Conservation (phyloP, 371 early-diverging fungal species). For the Mucor plumbeus region DNA sequence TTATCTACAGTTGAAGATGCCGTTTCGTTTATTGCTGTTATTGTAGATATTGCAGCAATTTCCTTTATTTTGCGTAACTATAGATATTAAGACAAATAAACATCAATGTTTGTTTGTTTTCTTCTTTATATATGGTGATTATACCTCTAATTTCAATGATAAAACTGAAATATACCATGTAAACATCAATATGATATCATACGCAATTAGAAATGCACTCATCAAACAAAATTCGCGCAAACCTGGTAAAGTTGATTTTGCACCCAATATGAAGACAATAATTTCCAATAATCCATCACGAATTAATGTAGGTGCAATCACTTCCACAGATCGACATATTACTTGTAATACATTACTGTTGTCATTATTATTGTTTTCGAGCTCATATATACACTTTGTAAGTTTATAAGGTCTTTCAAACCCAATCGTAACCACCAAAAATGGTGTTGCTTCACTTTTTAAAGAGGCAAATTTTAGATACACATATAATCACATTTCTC, state of each 20-base stretch:
- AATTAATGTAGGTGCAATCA: not conserved
- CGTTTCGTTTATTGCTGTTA: not conserved
- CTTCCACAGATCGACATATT: not conserved
- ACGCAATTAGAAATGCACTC: slow-evolving; percentile 4
- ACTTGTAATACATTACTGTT: not conserved
- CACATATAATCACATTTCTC: no score
- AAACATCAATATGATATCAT: slow-evolving; percentile 8
- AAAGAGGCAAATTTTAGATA: not conserved
- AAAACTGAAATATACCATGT: slow-evolving; percentile 12
- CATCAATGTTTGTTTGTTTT: not conserved
- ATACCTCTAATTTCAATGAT: slow-evolving; percentile 8
- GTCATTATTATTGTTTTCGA: not conserved
- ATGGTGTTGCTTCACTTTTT: slow-evolving; percentile 1
- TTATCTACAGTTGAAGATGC: not conserved
- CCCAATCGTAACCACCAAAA: slow-evolving; percentile 8
- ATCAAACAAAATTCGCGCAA: slow-evolving; percentile 8
- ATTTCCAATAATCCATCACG: slow-evolving; percentile 6
- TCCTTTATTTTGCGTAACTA: slow-evolving; percentile 15
- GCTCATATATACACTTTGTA: not conserved
- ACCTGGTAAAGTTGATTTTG: not conserved
- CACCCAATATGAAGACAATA: not conserved
- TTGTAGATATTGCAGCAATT: not conserved
- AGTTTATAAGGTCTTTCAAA: slow-evolving; percentile 6
- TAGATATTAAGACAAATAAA: not conserved
- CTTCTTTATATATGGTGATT: not conserved